phyloP scores from a whole-genome alignment of 23 red algal genomes.

The Gracilaria domingensis region DNA sequence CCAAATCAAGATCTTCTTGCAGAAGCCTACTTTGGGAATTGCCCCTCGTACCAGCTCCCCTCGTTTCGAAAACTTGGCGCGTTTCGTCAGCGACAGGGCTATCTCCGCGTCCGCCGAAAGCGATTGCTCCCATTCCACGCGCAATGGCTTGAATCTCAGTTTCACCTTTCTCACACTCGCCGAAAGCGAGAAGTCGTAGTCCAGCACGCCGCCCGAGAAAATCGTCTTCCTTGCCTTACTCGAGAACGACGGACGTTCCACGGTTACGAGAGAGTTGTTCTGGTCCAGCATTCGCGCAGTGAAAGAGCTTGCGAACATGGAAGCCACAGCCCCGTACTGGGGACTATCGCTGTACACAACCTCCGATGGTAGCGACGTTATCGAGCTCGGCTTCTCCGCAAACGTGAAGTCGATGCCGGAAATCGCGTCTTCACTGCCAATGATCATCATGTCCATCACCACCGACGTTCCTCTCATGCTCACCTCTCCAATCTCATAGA shows the following conservation, averaged over 20 bases:
- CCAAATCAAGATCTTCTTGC: neutral
- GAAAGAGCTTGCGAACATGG: neutral
- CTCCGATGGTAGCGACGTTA: neutral
- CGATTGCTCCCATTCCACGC: neutral
- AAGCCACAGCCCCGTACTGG: neutral
- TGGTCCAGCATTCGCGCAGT: neutral
- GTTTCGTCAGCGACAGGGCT: neutral
- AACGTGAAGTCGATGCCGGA: neutral
- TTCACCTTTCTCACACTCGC: neutral
- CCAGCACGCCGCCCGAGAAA: neutral
- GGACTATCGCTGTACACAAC: neutral
- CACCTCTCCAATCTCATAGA: neutral
- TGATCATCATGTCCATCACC: neutral
- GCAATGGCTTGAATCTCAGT: neutral
- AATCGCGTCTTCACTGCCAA: neutral
- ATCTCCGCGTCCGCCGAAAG: neutral
- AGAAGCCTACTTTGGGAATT: neutral
- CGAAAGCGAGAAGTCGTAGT: neutral
- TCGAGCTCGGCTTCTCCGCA: neutral
- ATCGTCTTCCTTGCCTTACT: neutral
- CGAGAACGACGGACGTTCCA: too few relatives aligned
- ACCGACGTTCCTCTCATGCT: neutral
- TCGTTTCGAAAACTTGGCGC: neutral
- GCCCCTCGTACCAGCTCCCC: neutral
- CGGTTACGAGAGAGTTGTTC: neutral